Conservation (phyloP, 108 stramenopile species). For the Fragilariopsis cylindrus region DNA sequence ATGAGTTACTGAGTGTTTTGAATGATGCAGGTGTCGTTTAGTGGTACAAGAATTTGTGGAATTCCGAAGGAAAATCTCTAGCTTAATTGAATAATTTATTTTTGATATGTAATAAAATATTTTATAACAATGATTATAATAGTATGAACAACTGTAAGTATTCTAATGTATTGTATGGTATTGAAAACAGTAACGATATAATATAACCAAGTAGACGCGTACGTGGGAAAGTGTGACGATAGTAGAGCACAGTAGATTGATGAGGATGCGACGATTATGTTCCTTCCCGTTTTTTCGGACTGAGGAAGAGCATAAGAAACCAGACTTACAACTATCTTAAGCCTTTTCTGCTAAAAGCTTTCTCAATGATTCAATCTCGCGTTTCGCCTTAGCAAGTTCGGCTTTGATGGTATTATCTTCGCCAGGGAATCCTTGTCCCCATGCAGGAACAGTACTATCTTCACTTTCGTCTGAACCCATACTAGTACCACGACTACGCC, state of each 20-base stretch:
- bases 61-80: background rate
- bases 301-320: too few relatives aligned
- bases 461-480: conserved; percentile 26
- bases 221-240: too few relatives aligned
- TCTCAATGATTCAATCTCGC: conserved; percentile 41
- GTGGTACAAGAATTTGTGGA: background rate
- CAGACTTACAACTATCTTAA: background rate
- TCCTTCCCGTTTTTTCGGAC: background rate
- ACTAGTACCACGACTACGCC: background rate
- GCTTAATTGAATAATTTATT: background rate
- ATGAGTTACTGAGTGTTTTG: conserved; percentile 54
- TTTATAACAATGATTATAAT: background rate
- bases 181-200: background rate
- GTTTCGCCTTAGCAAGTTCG: conserved; percentile 38
- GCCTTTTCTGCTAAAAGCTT: conserved; percentile 23
- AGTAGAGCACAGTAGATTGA: background rate
- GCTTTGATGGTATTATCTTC: conserved; percentile 23
- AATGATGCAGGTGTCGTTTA: conserved; percentile 59
- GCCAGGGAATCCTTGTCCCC: background rate
- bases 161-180: background rate
- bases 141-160: background rate
- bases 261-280: background rate
- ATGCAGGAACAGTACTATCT: conserved; percentile 28
- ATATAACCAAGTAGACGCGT: too few relatives aligned
- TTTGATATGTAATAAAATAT: background rate